Percentiles rank a stretch among this genome's conserved stretches.
Conservation (phyloP, 352 stramenopile genomes). For the Saprolegnia parasitica region DNA sequence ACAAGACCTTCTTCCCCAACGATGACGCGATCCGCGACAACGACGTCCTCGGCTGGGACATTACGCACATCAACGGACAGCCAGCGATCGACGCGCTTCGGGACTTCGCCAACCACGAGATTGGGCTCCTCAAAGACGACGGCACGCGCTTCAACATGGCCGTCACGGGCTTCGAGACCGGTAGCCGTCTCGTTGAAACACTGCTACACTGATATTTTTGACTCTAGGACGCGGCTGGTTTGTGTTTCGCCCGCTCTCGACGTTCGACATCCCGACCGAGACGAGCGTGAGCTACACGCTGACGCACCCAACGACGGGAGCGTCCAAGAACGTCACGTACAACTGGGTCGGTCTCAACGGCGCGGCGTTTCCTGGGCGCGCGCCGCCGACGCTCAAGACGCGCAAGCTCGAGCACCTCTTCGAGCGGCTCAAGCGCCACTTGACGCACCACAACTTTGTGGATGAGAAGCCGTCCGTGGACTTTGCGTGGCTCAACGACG, state of each 20-base stretch:
- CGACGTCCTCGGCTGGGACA: slow-evolving; percentile 24
- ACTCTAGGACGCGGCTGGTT: slow-evolving; percentile 13
- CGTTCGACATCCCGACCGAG: slow-evolving; percentile 19
- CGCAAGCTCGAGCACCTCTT: slow-evolving; percentile 26
- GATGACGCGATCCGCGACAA: neutral
- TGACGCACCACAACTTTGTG: slow-evolving; percentile 24
- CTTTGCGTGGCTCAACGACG: neutral
- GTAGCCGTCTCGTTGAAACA: neutral
- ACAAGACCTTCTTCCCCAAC: slow-evolving; percentile 17
- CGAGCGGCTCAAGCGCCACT: slow-evolving; percentile 16
- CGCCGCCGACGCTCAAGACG: neutral
- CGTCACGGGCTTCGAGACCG: slow-evolving; percentile 26
- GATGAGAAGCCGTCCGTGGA: slow-evolving; percentile 13
- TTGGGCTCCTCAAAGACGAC: slow-evolving; percentile 24
- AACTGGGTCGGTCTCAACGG: slow-evolving; percentile 26
- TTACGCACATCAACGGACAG: slow-evolving; percentile 20
- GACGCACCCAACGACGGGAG: slow-evolving; percentile 6
- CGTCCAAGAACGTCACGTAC: slow-evolving; percentile 16
- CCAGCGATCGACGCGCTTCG: slow-evolving; percentile 16
- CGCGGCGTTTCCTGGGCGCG: slow-evolving; percentile 15
- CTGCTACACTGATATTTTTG: neutral
- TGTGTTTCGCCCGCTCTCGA: slow-evolving; percentile 24
- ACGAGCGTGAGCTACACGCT: slow-evolving; percentile 18
- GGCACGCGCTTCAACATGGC: slow-evolving; percentile 29
- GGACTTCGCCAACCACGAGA: slow-evolving; percentile 19